Percentiles rank a stretch among this genome's conserved stretches.
Evolutionary conservation across 2,329 filamentous ascomycete species (phyloP).

Genomic region (Monilinia laxa): DNA sequence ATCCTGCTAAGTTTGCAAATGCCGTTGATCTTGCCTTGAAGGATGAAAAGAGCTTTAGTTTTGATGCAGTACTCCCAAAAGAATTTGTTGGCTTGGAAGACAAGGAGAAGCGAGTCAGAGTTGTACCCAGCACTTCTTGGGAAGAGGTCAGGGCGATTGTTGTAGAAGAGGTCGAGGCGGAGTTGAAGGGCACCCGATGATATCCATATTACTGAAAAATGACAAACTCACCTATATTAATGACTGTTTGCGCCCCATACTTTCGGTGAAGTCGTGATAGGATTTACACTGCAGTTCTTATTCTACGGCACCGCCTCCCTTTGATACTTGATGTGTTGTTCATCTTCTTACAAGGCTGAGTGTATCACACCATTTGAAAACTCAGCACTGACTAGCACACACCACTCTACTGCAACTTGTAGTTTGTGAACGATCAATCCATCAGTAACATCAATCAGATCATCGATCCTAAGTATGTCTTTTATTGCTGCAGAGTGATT

Average conservation of each 20-base stretch:
- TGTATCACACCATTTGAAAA: neutral
- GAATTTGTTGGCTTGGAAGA: constrained; percentile 80
- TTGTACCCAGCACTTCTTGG: constrained; percentile 61
- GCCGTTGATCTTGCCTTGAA: constrained; percentile 80
- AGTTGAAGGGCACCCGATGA: constrained; percentile 46
- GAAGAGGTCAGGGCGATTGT: constrained; percentile 74
- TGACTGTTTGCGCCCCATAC: neutral
- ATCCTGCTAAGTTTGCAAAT: constrained; percentile 90
- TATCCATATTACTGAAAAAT: constrained; percentile 2
- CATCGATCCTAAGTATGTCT: neutral
- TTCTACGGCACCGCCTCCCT: neutral
- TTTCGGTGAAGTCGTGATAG: neutral
- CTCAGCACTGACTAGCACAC: neutral
- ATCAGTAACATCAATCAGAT: neutral
- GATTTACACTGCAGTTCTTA: neutral
- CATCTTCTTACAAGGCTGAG: neutral
- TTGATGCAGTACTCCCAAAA: constrained; percentile 72
- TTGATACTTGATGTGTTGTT: neutral
- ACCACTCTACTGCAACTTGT: neutral
- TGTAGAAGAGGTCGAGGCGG: constrained; percentile 67
- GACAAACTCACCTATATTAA: neutral
- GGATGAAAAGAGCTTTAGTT: constrained; percentile 70
- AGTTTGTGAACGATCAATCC: neutral
- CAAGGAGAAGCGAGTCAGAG: constrained; percentile 70
- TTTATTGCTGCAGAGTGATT: no score